Conservation (phyloP, 1,284 basidiomycete genomes). For the Microbotryum scabiosae region DNA sequence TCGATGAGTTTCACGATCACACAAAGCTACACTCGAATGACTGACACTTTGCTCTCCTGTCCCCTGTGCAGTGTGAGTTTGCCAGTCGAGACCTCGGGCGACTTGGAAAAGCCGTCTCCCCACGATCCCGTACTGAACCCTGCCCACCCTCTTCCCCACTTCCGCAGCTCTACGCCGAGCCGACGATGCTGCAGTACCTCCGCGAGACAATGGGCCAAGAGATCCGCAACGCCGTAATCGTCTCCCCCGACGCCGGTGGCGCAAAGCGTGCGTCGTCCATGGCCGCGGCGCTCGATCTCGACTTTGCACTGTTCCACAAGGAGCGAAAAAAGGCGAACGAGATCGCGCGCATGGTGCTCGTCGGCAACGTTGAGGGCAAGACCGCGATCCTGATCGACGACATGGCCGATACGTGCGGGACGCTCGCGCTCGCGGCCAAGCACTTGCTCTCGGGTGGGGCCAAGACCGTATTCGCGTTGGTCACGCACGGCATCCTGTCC, state of each 20-base stretch:
- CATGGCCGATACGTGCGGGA: slow-evolving; percentile 99
- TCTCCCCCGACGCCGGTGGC: slow-evolving; percentile 96
- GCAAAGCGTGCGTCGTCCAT: slow-evolving; percentile 97
- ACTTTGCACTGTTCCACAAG: slow-evolving; percentile 99
- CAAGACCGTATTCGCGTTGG: slow-evolving; percentile 76
- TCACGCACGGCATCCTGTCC: slow-evolving; percentile 94
- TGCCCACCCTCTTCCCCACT: background rate
- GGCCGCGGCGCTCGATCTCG: slow-evolving; percentile 90
- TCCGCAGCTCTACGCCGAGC: slow-evolving; percentile 85
- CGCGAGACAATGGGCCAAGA: slow-evolving; percentile 79
- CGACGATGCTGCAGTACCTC: slow-evolving; percentile 91
- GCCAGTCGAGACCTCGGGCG: too few relatives aligned
- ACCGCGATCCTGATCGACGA: slow-evolving; percentile 97
- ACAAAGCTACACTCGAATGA: background rate
- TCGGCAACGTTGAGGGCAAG: slow-evolving; percentile 88
- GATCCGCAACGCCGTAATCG: slow-evolving; percentile 71
- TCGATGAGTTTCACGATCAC: background rate
- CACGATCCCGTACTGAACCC: background rate
- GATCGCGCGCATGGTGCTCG: slow-evolving; percentile 96
- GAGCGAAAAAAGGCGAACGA: slow-evolving; percentile 99
- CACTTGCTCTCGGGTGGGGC: slow-evolving; percentile 89
- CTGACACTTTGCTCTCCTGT: background rate
- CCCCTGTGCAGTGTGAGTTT: background rate
- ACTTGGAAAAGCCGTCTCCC: background rate
- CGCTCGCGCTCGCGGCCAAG: slow-evolving; percentile 81